These are phyloP conservation scores for Dictyostelium discoideum DNA, from an alignment of 78 protist genomes.

Conservation along the genomic window DNA sequence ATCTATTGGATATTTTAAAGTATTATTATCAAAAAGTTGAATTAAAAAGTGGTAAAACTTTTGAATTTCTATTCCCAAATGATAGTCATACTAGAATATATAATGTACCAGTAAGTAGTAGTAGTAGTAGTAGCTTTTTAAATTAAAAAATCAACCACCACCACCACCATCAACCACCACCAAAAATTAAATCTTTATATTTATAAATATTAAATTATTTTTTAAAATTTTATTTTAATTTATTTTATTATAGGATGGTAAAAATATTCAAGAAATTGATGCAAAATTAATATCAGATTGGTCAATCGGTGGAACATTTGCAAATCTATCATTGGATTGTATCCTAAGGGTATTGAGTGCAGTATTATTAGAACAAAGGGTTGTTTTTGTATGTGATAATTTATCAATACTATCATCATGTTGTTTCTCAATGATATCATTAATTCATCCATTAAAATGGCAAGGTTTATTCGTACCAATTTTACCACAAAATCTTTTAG, in stretches of 20 bases:
- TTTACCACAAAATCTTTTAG: slow-evolving; percentile 23
- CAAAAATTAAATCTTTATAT: no score
- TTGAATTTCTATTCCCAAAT: slow-evolving; percentile 36
- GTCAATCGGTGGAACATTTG: slow-evolving; percentile 48
- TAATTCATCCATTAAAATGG: slow-evolving; percentile 73
- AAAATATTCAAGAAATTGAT: slow-evolving; percentile 13
- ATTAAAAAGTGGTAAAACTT: not conserved
- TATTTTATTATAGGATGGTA: slow-evolving; percentile 23
- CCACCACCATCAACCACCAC: no score
- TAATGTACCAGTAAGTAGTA: slow-evolving; percentile 41
- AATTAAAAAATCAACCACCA: no score
- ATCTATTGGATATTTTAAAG: slow-evolving; percentile 51
- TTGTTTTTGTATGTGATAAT: slow-evolving; percentile 73
- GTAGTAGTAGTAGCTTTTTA: not conserved
- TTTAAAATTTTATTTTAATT: not conserved
- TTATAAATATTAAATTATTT: no score
- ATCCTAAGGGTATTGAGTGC: slow-evolving; percentile 61
- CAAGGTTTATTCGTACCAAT: slow-evolving; percentile 79
- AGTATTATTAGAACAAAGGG: slow-evolving; percentile 69
- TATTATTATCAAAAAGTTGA: slow-evolving; percentile 7
- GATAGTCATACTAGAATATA: slow-evolving; percentile 34
- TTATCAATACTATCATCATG: slow-evolving; percentile 48
- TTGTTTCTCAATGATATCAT: slow-evolving; percentile 51
- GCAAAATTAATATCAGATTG: slow-evolving; percentile 54
- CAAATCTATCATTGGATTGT: slow-evolving; percentile 44